Percentiles rank a stretch among this genome's conserved stretches.
phyloP scores from a whole-genome alignment of 371 early-diverging fungal genomes.

The Syncephalis fuscata region DNA sequence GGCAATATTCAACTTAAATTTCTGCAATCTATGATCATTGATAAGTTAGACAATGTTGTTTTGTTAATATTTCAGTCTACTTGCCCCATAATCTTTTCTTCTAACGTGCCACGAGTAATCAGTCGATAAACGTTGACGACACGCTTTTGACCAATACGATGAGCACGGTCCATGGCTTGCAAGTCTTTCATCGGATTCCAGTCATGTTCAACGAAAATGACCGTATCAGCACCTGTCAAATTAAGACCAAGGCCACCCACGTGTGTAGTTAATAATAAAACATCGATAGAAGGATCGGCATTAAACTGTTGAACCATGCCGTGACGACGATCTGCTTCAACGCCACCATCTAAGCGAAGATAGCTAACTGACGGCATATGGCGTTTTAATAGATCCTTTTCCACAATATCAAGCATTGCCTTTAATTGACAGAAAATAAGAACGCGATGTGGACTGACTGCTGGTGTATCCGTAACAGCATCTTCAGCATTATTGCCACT shows the following conservation, averaged over 20 bases:
- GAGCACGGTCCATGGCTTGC: constrained; percentile 98
- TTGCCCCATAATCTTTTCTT: constrained; percentile 90
- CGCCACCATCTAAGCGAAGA: constrained; percentile 92
- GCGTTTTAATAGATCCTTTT: constrained; percentile 67
- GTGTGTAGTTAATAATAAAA: constrained; percentile 90
- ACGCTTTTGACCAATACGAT: constrained; percentile 94
- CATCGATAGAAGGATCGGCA: constrained; percentile 88
- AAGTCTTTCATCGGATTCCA: constrained; percentile 98
- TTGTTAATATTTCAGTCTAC: constrained; percentile 1
- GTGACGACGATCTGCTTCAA: constrained; percentile 70
- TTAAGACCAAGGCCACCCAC: constrained; percentile 99
- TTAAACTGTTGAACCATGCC: constrained; percentile 92
- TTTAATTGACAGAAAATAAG: constrained; percentile 96
- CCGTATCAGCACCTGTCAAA: constrained; percentile 97
- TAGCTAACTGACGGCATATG: constrained; percentile 82
- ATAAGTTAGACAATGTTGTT: background rate
- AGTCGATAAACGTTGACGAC: constrained; percentile 93
- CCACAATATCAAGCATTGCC: constrained; percentile 93
- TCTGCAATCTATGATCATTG: constrained; percentile 55
- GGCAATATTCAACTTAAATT: constrained; percentile 98
- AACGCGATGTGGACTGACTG: constrained; percentile 81
- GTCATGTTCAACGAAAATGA: constrained; percentile 99
- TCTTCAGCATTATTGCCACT: constrained; percentile 3
- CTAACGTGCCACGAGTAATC: constrained; percentile 79
- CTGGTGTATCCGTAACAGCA: constrained; percentile 25